Percentiles rank a stretch among this genome's conserved stretches.
Conservation (phyloP, 1,139 yeast genomes). For the Geotrichum klebahnii region DNA sequence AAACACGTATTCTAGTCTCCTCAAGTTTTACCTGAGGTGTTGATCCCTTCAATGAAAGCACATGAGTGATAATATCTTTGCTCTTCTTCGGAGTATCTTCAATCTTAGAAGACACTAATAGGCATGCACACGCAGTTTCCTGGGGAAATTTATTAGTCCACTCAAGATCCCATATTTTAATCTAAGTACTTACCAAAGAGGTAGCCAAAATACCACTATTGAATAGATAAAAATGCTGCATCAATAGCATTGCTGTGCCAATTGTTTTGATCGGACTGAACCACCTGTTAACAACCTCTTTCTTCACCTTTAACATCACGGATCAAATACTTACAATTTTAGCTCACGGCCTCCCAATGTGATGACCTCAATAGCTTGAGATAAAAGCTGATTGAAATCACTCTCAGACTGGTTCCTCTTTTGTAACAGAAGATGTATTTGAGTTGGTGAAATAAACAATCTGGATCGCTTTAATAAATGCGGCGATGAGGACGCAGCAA, state of each 20-base stretch:
- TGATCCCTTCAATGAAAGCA: not conserved
- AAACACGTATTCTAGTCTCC: slow-evolving; percentile 12
- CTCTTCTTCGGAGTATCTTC: slow-evolving; percentile 86
- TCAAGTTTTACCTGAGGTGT: slow-evolving; percentile 5
- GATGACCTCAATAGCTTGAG: not conserved
- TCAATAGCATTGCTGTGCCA: slow-evolving; percentile 35
- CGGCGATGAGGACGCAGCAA: not conserved
- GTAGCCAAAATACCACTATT: slow-evolving; percentile 20
- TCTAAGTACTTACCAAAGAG: slow-evolving; percentile 7
- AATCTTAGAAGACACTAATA: slow-evolving; percentile 76
- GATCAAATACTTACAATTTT: slow-evolving; percentile 25
- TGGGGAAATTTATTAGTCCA: slow-evolving; percentile 37
- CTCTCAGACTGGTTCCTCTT: not conserved
- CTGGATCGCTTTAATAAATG: slow-evolving; percentile 15
- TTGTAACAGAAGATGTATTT: slow-evolving; percentile 3
- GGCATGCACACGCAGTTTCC: slow-evolving; percentile 65
- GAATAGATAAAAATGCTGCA: slow-evolving; percentile 30
- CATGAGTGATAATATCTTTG: slow-evolving; percentile 47
- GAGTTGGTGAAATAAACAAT: slow-evolving; percentile 7
- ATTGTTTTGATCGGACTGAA: slow-evolving; percentile 36
- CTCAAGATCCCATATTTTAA: too few relatives aligned
- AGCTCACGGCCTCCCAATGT: slow-evolving; percentile 18
- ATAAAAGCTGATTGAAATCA: slow-evolving; percentile 1
- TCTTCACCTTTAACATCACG: not conserved
- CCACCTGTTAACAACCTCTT: slow-evolving; percentile 1